phyloP scores from a whole-genome alignment of 768 basidiomycete genomes.

The Lactarius evosmus region DNA sequence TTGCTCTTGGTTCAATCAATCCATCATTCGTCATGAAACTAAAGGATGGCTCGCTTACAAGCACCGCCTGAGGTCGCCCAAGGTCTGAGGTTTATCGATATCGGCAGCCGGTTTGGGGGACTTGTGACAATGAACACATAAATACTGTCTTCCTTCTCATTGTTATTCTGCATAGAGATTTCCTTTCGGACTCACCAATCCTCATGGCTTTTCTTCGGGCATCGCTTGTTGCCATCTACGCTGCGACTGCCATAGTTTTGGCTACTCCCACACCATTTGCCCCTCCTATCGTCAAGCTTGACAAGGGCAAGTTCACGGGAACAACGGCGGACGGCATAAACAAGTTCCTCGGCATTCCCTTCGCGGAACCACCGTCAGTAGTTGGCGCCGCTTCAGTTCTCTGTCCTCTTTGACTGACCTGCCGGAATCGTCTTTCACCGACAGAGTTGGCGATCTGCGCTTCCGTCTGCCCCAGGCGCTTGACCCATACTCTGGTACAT shows the following conservation, averaged over 20 bases:
- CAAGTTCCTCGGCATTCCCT: slow-evolving; percentile 42
- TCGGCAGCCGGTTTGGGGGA: too few species aligned
- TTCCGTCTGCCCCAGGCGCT: slow-evolving; percentile 36
- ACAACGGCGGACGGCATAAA: slow-evolving; percentile 28
- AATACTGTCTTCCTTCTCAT: too few species aligned
- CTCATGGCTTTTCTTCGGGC: not conserved
- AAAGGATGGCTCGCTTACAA: too few species aligned
- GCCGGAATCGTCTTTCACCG: not conserved
- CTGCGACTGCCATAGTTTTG: not conserved
- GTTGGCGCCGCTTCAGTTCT: not conserved
- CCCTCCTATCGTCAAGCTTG: slow-evolving; percentile 31
- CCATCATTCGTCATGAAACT: too few species aligned
- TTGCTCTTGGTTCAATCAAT: too few species aligned
- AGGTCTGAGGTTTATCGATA: too few species aligned
- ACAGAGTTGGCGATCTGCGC: slow-evolving; percentile 37
- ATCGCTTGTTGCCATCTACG: not conserved
- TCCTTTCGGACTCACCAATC: not conserved
- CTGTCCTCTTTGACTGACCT: not conserved
- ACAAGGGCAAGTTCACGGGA: slow-evolving; percentile 35
- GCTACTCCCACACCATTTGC: not conserved
- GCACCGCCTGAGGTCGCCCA: too few species aligned
- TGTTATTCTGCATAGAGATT: not conserved
- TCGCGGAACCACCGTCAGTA: slow-evolving; percentile 39
- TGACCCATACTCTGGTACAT: slow-evolving; percentile 19
- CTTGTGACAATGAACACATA: too few species aligned